Base-by-base conservation (phyloP, 768 basidiomycete species). In the Rhodotorula sphaerocarpa region DNA sequence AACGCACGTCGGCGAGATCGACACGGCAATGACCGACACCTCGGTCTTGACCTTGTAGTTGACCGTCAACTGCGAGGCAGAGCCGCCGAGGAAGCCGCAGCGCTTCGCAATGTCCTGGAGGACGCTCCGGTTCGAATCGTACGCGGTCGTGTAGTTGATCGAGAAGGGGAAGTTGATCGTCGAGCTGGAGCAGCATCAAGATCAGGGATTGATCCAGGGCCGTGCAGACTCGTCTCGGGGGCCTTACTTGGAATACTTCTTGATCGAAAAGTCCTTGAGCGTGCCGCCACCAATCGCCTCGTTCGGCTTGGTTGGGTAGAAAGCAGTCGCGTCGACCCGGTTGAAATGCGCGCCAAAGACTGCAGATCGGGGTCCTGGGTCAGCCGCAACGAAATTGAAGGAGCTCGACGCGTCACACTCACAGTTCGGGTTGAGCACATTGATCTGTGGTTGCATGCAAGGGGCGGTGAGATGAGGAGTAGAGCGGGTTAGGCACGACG, bases 341-440 rank as follows among this genome's bases (percentile, higher is more conserved):
- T 63, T 27, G n/a, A 73, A 71, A 41, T 55, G 43, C 9, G 67
- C 70, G 25, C 72, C 72, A 33, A 73, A 73, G 69, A 73, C 71
- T 72, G 71, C 42, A 18, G 1, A 12, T 1, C n/a, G n/a, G n/a
- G n/a, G n/a, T n/a, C n/a, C n/a, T n/a, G n/a, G n/a, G n/a, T n/a
- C n/a, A n/a, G n/a, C n/a, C n/a, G n/a, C n/a, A n/a, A n/a, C n/a
- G n/a, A n/a, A n/a, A n/a, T n/a, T n/a, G n/a, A n/a, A n/a, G n/a
- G n/a, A n/a, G n/a, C n/a, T n/a, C n/a, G n/a, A n/a, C n/a, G n/a
- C n/a, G n/a, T n/a, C n/a, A n/a, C n/a, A n/a, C n/a, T n/a, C n/a
- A 70, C 71, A 73, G 50, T 73, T 73, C 6, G 72, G 72, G 57
- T 73, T 73, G 52, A 69, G 54, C 39, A 73, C 72, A 12, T 68